Evolutionary conservation across 805 yeast genomes (phyloP).

Genomic region (Kregervanrija fluxuum): DNA sequence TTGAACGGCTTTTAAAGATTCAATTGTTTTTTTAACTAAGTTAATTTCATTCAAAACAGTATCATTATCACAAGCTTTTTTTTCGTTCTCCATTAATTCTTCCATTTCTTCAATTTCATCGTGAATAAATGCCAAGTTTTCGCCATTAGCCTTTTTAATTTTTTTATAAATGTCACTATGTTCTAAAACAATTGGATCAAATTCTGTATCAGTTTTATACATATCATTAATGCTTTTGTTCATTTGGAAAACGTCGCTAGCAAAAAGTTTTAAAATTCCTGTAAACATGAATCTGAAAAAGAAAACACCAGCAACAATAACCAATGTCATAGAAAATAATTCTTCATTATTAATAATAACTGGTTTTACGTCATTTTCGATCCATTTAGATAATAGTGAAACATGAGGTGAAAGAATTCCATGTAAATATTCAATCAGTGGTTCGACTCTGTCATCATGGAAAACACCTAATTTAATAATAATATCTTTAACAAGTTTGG

Average conservation of each 20-base stretch:
- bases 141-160: slow-evolving; percentile 15
- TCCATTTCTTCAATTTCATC: slow-evolving; percentile 18
- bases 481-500: too few relatives aligned
- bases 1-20: too few relatives aligned
- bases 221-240: slow-evolving; percentile 18
- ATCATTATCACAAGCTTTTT: slow-evolving; percentile 4
- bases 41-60: neutral
- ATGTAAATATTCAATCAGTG: too few relatives aligned
- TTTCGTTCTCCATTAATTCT: neutral
- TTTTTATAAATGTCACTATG: slow-evolving; percentile 11
- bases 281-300: slow-evolving; percentile 9
- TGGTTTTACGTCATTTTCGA: too few relatives aligned
- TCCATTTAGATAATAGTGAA: too few relatives aligned
- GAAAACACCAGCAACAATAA: slow-evolving; percentile 10
- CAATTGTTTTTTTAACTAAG: neutral
- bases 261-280: slow-evolving; percentile 12
- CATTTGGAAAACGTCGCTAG: slow-evolving; percentile 19
- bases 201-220: slow-evolving; percentile 16
- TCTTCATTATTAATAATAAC: too few relatives aligned
- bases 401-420: too few relatives aligned
- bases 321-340: neutral
- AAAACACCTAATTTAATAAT: too few relatives aligned
- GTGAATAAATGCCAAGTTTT: slow-evolving; percentile 17
- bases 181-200: slow-evolving; percentile 3
- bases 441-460: too few relatives aligned